Evolutionary conservation across 495 filamentous ascomycete species (phyloP), one percentile per base, ranked within the genome.

Genomic region (Talaromyces proteolyticus): DNA sequence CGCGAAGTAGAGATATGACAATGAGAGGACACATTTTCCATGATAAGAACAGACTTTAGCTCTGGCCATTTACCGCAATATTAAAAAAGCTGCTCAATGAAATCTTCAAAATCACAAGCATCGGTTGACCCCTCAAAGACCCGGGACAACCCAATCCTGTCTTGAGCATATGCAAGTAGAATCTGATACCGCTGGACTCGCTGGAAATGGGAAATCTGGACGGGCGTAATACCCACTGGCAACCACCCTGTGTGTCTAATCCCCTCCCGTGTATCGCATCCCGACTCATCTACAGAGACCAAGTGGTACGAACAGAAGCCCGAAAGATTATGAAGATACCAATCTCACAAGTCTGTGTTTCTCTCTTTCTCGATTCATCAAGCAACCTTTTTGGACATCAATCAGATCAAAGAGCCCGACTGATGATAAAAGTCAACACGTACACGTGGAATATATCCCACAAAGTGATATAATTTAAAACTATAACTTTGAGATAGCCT

Each of bases 61-160:
- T 67, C 60, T 1, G 64, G 72, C 55, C 47, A 74, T 53, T 34
- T 61, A 25, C 62, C 54, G 49, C 55, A 72, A 42, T 69, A 56
- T 36, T 36, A 57, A 36, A 73, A 57, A n/a, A 62, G 55, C 54
- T 70, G 49, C 48, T 74, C 61, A 54, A 53, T 62, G 53, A 68
- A 72, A 48, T 65, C 59, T 49, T 69, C 54, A 53, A 69, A 72
- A 17, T 66, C 41, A 20, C 39, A 41, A 44, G 53, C 58, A 56
- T 69, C 60, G 21, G 56, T 70, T 21, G 58, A 60, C 46, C 68
- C 66, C 40, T 58, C 49, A 50, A 67, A 72, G 7, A 69, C 57
- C 11, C 53, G 57, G 41, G 39, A 64, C 42, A 42, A 68, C 52
- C 21, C 68, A 62, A 52, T 69, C 59, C 48, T 66, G 54, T 45